Base-by-base conservation (phyloP, 208 protist species). In the Acanthamoeba quina region DNA sequence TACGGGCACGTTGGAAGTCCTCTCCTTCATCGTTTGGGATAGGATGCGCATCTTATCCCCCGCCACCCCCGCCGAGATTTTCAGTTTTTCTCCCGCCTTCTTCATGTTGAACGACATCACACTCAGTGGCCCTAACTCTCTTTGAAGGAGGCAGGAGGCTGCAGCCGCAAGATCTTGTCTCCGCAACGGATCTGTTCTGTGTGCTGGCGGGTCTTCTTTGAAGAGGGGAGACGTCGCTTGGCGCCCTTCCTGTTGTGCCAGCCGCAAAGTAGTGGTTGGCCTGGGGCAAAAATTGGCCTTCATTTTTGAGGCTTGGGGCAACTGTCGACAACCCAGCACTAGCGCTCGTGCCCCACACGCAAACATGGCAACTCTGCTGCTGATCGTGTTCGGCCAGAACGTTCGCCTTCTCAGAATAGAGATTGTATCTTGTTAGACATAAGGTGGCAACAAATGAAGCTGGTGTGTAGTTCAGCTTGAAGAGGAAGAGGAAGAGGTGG, bases 1-100 rank as follows among this genome's bases (percentile, higher is more conserved):
- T 5, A 56, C 44, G 41, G 56, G 85, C 47, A 49, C 85, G 44
- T 76, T 91, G 85, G 56, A 78, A 5, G 64, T 91, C 58, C 74
- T 91, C 47, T 91, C 85, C 41, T 91, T 91, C 62, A 74, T 74
- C n/a, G 85, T 91, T 37, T 91, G 85, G 15, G 85, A 91, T 7
- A 91, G 37, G 60, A 91, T 91, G 21, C 85, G 56, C 58, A 91
- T 91, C 60, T 74, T 91, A 52, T 91, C 85, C 19, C 85, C 85
- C 37, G 85, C 85, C 64, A 76, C 34, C 10, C 85, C 85, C 37
- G 85, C 85, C 24, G 58, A 70, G 37, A 78, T 68, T n/a, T 91
- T 91, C 0, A 91, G 47, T 37, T 49, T 70, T 34, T 91, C 64
- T 3, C 56, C 29, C n/a, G 56, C 58, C 56, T 76, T 91, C 34